A percentile compares a stretch with the other conserved stretches of the same genome.
Evolutionary conservation across 169 alveolate species (phyloP).

Genomic region (Perkinsus olseni): DNA sequence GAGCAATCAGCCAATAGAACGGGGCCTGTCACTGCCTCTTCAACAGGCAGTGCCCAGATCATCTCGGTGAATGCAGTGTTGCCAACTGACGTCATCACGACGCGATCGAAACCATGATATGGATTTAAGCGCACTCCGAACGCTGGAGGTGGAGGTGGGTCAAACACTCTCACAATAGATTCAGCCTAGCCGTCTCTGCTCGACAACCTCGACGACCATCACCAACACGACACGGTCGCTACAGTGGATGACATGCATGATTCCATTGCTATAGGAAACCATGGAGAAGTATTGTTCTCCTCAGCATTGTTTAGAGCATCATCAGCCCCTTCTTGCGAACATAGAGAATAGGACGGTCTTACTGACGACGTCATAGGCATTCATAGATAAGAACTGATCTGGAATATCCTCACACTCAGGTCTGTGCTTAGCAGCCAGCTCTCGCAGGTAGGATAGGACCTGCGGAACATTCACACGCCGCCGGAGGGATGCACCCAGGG

Average conservation of each 20-base stretch:
- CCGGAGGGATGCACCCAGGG: not conserved
- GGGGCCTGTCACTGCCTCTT: no score
- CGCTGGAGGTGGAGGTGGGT: no score
- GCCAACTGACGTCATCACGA: no score
- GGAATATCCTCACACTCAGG: not conserved
- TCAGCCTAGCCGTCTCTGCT: no score
- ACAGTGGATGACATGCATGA: not conserved
- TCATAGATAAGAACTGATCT: not conserved
- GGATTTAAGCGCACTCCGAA: no score
- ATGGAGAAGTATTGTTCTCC: not conserved
- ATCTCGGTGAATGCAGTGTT: no score
- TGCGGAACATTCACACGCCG: not conserved
- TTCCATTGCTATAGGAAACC: not conserved
- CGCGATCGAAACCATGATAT: no score
- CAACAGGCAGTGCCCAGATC: no score
- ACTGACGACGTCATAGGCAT: not conserved
- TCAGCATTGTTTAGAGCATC: not conserved
- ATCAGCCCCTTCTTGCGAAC: not conserved
- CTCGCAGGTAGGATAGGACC: not conserved
- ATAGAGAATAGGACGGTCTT: not conserved
- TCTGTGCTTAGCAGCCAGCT: not conserved
- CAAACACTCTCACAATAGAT: no score
- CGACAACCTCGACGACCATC: no score
- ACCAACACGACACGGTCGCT: not conserved
- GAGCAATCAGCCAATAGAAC: no score